Evolutionary conservation across 495 filamentous ascomycete species (phyloP).

Genomic region (Aeminium ludgeri): DNA sequence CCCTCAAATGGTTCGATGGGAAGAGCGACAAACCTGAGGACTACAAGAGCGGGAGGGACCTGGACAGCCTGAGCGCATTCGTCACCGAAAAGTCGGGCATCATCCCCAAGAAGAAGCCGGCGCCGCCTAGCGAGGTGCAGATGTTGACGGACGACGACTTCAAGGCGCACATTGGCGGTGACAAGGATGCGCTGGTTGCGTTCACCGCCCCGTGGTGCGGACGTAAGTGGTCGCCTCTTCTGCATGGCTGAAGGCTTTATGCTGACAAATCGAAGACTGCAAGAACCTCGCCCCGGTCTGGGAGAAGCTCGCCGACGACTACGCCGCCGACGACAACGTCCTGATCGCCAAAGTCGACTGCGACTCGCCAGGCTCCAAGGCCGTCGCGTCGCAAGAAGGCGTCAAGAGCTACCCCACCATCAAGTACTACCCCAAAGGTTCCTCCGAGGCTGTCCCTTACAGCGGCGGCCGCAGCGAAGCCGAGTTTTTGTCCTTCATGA

Average conservation of each 20-base stretch:
- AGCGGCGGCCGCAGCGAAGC: slow-evolving; percentile 60
- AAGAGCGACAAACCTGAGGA: slow-evolving; percentile 77
- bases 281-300: slow-evolving; percentile 81
- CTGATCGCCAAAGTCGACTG: slow-evolving; percentile 89
- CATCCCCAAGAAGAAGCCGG: slow-evolving; percentile 54
- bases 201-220: slow-evolving; percentile 97
- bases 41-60: slow-evolving; percentile 72
- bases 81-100: slow-evolving; percentile 78
- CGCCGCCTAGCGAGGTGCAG: slow-evolving; percentile 53
- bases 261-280: slow-evolving; percentile 54
- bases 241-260: slow-evolving; percentile 1
- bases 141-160: slow-evolving; percentile 69
- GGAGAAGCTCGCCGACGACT: slow-evolving; percentile 76
- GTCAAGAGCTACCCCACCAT: slow-evolving; percentile 85
- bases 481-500: slow-evolving; percentile 66
- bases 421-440: slow-evolving; percentile 92
- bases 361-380: slow-evolving; percentile 69
- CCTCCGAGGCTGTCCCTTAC: slow-evolving; percentile 55
- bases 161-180: slow-evolving; percentile 56
- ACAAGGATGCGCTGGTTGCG: slow-evolving; percentile 84
- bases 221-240: slow-evolving; percentile 44
- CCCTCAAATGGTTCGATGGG: slow-evolving; percentile 95
- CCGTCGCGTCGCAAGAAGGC: slow-evolving; percentile 56
- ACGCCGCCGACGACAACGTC: slow-evolving; percentile 55
- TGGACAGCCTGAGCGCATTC: slow-evolving; percentile 69